phyloP scores from a whole-genome alignment of 2,329 filamentous ascomycete species.

The Nigrospora sphaerica region DNA sequence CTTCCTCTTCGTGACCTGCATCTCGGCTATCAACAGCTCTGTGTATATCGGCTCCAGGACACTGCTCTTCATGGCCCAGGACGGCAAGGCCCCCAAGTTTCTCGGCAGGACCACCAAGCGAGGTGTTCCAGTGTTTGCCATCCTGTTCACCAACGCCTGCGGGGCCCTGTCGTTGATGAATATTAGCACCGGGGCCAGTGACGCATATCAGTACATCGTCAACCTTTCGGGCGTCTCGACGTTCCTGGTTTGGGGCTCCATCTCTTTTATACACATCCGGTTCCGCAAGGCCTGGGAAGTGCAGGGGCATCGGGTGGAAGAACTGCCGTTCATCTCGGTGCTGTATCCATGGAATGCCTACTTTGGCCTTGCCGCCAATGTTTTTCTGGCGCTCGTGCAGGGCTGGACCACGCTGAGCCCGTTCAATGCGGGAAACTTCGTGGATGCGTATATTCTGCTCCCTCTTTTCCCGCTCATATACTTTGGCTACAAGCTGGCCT shows the following conservation, averaged over 20 bases:
- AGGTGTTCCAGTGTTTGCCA: constrained; percentile 52
- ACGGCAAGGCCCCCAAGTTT: constrained; percentile 62
- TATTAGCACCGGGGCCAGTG: constrained; percentile 56
- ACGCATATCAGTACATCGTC: constrained; percentile 63
- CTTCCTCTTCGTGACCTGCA: constrained; percentile 66
- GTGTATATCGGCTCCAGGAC: constrained; percentile 74
- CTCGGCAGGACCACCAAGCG: constrained; percentile 60
- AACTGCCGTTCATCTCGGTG: constrained; percentile 48
- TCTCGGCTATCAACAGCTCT: constrained; percentile 66
- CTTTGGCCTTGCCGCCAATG: constrained; percentile 48
- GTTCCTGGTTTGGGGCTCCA: constrained; percentile 65
- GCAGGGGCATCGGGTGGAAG: constrained; percentile 47
- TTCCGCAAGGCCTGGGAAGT: constrained; percentile 58
- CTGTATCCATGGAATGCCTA: constrained; percentile 53
- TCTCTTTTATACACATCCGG: constrained; percentile 64
- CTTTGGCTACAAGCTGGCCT: constrained; percentile 44
- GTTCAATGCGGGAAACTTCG: constrained; percentile 51
- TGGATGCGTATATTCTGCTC: constrained; percentile 56
- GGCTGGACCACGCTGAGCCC: constrained; percentile 55
- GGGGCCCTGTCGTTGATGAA: constrained; percentile 73
- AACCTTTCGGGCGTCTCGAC: constrained; percentile 64
- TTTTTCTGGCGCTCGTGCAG: constrained; percentile 54
- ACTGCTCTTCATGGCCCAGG: constrained; percentile 68
- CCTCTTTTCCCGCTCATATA: constrained; percentile 54
- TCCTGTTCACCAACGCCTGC: constrained; percentile 64